These are phyloP conservation scores for Tricholoma saponaceum DNA, from an alignment of 768 basidiomycete genomes.

Conservation along the genomic window DNA sequence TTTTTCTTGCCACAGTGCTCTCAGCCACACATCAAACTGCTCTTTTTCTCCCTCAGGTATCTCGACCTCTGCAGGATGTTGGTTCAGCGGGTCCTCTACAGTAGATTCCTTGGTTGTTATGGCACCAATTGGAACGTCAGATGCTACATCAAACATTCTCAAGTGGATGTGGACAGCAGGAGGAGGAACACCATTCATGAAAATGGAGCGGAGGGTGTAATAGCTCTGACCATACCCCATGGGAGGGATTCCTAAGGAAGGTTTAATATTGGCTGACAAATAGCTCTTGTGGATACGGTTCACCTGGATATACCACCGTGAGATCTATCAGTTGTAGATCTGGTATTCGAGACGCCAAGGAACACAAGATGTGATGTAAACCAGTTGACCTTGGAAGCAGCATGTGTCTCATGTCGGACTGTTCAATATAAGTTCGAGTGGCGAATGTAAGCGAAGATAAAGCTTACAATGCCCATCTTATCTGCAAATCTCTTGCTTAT, in stretches of 20 bases:
- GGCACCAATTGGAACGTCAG: constrained; percentile 68
- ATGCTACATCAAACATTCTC: constrained; percentile 66
- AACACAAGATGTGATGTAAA: constrained; percentile 77
- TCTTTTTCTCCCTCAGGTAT: constrained; percentile 55
- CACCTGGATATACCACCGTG: constrained; percentile 89
- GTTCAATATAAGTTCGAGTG: not conserved
- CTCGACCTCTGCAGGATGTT: constrained; percentile 37
- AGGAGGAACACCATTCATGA: constrained; percentile 75
- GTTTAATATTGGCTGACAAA: constrained; percentile 2
- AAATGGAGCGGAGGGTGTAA: constrained; percentile 89
- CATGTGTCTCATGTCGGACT: constrained; percentile 79
- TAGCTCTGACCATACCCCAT: constrained; percentile 81
- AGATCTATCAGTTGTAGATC: constrained; percentile 83
- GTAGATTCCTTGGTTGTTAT: constrained; percentile 33
- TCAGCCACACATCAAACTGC: constrained; percentile 80
- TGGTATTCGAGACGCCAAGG: constrained; percentile 74
- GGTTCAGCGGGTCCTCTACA: constrained; percentile 20
- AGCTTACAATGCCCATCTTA: constrained; percentile 81
- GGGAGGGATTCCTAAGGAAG: constrained; percentile 62
- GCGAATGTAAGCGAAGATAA: not conserved
- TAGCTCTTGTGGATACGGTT: constrained; percentile 8
- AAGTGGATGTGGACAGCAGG: constrained; percentile 87
- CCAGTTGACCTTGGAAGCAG: constrained; percentile 93
- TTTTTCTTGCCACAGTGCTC: constrained; percentile 80
- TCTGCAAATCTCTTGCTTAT: constrained; percentile 85